Conservation (phyloP, 352 stramenopile species). For the Aphanomyces euteiches region DNA sequence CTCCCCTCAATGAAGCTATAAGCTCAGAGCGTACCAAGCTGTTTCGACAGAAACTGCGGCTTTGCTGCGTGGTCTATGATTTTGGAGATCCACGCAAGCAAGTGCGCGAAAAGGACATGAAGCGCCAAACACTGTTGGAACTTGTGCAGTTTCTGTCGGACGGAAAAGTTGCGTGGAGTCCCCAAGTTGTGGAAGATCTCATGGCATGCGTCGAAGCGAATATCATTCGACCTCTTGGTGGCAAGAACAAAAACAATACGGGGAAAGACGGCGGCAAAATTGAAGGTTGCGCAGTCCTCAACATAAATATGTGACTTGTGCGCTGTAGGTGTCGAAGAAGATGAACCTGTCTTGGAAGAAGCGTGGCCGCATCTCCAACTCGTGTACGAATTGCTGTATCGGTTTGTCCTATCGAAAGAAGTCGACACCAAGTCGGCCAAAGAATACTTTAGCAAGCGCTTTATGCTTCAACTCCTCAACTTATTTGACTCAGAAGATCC, state of each 20-base stretch:
- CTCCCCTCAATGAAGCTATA: constrained; percentile 51
- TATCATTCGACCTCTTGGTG: constrained; percentile 84
- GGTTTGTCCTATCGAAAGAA: constrained; percentile 95
- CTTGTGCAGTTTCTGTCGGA: constrained; percentile 96
- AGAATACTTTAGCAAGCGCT: constrained; percentile 95
- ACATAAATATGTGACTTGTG: not conserved
- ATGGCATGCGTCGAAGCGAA: constrained; percentile 76
- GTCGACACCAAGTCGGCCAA: constrained; percentile 97
- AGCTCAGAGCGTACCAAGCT: constrained; percentile 54
- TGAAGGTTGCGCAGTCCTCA: constrained; percentile 38
- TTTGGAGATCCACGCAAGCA: constrained; percentile 58
- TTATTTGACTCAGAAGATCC: constrained; percentile 93
- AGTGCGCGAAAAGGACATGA: constrained; percentile 71
- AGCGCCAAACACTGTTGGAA: constrained; percentile 95
- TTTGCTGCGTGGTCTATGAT: constrained; percentile 57
- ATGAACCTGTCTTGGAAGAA: constrained; percentile 96
- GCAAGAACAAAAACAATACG: constrained; percentile 64
- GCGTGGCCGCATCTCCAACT: constrained; percentile 97
- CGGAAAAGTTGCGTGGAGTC: constrained; percentile 61
- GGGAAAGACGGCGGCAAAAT: constrained; percentile 51
- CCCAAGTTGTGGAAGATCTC: constrained; percentile 53
- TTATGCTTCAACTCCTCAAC: constrained; percentile 91
- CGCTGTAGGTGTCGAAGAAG: constrained; percentile 89
- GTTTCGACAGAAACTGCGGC: constrained; percentile 63
- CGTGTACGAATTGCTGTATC: constrained; percentile 98